Percentiles rank a stretch among this genome's conserved stretches.
These are phyloP conservation scores for Schwanniomyces sp. DNA, from an alignment of 805 yeast genomes.

Conservation along the genomic window DNA sequence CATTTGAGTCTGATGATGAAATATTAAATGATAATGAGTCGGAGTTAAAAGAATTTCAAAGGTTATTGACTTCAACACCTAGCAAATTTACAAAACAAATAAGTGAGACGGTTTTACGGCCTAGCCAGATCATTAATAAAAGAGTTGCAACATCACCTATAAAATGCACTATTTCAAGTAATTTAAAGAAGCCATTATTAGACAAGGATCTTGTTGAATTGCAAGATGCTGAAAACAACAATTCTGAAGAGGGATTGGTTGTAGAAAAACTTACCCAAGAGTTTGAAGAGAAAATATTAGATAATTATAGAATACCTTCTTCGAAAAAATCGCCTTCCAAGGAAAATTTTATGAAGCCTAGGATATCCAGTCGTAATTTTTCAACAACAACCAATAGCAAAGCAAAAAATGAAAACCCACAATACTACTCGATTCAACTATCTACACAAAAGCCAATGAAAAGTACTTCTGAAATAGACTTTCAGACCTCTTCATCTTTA, in stretches of 20 bases:
- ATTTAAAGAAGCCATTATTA: not conserved
- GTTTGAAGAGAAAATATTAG: not conserved
- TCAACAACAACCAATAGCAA: slow-evolving; percentile 4
- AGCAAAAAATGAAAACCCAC: slow-evolving; percentile 3
- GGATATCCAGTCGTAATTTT: slow-evolving; percentile 4
- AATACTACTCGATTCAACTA: slow-evolving; percentile 25
- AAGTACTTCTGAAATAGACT: not conserved
- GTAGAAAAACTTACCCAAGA: not conserved
- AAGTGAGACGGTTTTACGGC: not conserved
- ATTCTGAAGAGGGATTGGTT: not conserved
- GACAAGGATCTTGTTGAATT: not conserved
- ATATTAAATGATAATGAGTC: not conserved
- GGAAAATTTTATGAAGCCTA: not conserved
- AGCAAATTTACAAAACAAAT: not conserved
- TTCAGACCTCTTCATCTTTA: slow-evolving; percentile 1
- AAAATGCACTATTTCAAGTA: not conserved
- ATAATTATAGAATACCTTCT: not conserved
- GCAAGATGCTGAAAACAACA: not conserved
- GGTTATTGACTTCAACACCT: not conserved
- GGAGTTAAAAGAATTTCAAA: not conserved
- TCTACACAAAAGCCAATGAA: slow-evolving; percentile 23
- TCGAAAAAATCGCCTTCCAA: not conserved
- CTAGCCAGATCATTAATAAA: not conserved
- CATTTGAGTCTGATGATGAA: slow-evolving; percentile 4
- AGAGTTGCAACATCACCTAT: slow-evolving; percentile 3